Percentiles rank a stretch among this genome's conserved stretches.
phyloP scores from a whole-genome alignment of 164 flowering plant species.

The Berberis thunbergii region DNA sequence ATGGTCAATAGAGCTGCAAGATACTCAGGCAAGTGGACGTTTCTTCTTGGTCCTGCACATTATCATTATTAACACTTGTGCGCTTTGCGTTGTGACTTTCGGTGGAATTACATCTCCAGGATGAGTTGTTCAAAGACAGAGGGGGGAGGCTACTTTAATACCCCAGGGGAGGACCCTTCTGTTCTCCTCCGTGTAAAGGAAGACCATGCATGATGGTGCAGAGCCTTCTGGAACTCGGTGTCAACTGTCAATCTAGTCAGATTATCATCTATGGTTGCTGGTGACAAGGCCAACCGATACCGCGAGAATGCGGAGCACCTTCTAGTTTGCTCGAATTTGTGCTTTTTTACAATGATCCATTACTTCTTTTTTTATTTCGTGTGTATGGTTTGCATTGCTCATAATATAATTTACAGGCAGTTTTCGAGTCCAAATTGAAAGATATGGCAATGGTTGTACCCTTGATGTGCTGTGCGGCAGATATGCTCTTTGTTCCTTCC shows the following conservation, averaged over 20 bases:
- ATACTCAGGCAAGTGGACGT: constrained; percentile 52
- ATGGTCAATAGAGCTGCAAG: constrained; percentile 83
- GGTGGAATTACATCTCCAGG: constrained; percentile 33
- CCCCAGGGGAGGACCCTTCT: constrained; percentile 80
- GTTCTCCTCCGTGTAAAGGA: constrained; percentile 91
- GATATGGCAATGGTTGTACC: constrained; percentile 80
- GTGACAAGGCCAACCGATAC: constrained; percentile 34
- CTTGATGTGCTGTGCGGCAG: constrained; percentile 87
- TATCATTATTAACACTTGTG: background rate
- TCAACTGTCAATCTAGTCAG: constrained; percentile 73
- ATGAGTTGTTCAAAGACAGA: constrained; percentile 75
- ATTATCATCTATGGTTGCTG: constrained; percentile 49
- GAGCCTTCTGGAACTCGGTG: constrained; percentile 94
- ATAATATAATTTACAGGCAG: constrained; percentile 44
- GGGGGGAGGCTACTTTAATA: constrained; percentile 93
- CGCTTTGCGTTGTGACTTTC: background rate
- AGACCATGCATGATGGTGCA: constrained; percentile 97
- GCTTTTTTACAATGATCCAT: background rate
- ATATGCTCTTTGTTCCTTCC: constrained; percentile 61
- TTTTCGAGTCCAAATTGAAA: constrained; percentile 65
- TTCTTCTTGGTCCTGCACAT: background rate
- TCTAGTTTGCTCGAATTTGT: constrained; percentile 35
- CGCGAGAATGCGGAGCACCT: constrained; percentile 62
- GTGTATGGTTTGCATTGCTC: background rate
- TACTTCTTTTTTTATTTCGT: background rate